Percentiles rank a stretch among this genome's conserved stretches.
These are phyloP conservation scores for Candida manassasensis DNA, from an alignment of 805 yeast species.

Conservation along the genomic window DNA sequence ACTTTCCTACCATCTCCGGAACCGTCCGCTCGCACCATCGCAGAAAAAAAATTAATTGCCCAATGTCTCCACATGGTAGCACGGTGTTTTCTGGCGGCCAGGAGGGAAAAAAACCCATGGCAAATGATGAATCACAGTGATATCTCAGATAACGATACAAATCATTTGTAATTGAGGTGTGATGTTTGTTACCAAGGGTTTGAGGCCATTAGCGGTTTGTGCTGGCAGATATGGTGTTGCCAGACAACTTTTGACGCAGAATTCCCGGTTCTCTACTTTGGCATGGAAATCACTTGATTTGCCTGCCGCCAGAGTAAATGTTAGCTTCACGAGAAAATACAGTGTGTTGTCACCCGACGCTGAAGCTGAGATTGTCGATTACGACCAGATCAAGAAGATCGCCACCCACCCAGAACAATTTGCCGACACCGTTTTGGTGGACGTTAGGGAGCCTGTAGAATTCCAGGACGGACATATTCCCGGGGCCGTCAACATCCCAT, in stretches of 20 bases:
- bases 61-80: neutral
- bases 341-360: constrained; percentile 34
- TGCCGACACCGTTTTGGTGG: constrained; percentile 59
- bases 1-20: too few relatives aligned
- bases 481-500: constrained; percentile 80
- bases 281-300: neutral
- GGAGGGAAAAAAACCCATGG: neutral
- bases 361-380: constrained; percentile 48
- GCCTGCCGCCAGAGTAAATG: neutral
- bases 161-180: neutral
- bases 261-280: neutral
- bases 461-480: constrained; percentile 73
- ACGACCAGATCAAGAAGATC: constrained; percentile 46
- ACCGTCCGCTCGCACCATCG: too few relatives aligned
- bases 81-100: neutral
- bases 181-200: constrained; percentile 2
- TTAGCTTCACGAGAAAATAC: constrained; percentile 19
- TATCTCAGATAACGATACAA: neutral
- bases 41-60: too few relatives aligned
- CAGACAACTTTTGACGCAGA: neutral
- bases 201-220: constrained; percentile 2
- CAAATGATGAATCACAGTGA: neutral
- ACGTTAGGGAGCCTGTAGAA: constrained; percentile 91
- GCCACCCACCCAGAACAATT: constrained; percentile 34
- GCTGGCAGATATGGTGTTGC: neutral